Base-by-base conservation (phyloP, 768 basidiomycete genomes). In the Kwoniella shandongensis region DNA sequence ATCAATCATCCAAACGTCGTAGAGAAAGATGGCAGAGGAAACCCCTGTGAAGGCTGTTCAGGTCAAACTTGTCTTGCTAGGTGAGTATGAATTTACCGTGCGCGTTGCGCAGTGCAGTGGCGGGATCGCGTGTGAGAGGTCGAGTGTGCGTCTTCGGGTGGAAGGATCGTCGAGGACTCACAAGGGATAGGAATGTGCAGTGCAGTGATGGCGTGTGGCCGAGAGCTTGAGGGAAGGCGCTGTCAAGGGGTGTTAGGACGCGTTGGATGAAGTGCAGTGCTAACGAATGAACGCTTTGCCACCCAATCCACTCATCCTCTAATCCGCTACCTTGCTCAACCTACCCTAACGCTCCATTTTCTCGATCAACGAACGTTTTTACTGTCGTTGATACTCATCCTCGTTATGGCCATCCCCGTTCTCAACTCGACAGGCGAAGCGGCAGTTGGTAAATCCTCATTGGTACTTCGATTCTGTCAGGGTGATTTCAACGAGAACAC, bases 401-500 rank as follows among this genome's bases (percentile, higher is more conserved):
- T 22, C 27, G 5, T 17, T 47, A 22, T n/a, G 15, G 12, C 25
- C 4, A 22, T 38, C 35, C 22, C 5, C 23, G 30, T 25, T 51
- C 13, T 46, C 22, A 6, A 6, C 35, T 20, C 44, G 0, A 39
- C 65, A 97, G 93, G 94, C 67, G 94, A 99, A 81, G 93, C 94
- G 59, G 94, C 94, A 51, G 94, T 99, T 42, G 94, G 94, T 60
- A 99, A 99, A 82, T 96, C 93, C 10, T 96, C 91, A n/a, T 86
- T 99, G 51, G 94, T 98, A 44, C 83, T 97, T 58, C 86, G 94
- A 77, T 99, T 99, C 78, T 92, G 96, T 77, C 88, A 88, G 75
- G 91, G 98, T 79, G 94, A 99, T 77, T 99, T 98, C 78, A 93
- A 97, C 78, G 86, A 90, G 59, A 97, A 98, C 83, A 98, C 97